Evolutionary conservation across 176 grass and related monocot species (phyloP).

Genomic region (Zizania latifolia): DNA sequence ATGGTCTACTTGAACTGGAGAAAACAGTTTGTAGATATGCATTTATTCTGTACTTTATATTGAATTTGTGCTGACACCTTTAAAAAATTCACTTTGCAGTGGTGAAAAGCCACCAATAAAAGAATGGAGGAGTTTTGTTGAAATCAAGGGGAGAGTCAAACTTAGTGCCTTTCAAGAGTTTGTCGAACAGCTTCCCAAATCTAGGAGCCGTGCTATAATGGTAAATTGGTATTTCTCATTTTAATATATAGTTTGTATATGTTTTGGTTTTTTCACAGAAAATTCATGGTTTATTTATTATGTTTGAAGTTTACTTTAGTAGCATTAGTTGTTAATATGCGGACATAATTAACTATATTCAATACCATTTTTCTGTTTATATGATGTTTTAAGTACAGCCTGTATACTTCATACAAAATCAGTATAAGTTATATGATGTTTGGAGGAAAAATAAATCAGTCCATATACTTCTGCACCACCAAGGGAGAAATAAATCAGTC

Average conservation of each 20-base stretch:
- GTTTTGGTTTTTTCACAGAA: neutral
- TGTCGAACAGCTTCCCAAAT: constrained; percentile 79
- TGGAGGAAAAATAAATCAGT: too few relatives aligned
- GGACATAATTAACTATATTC: neutral
- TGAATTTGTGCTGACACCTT: constrained; percentile 24
- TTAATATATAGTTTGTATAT: neutral
- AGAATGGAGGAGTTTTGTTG: constrained; percentile 88
- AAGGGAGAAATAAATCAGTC: too few relatives aligned
- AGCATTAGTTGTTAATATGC: too few relatives aligned
- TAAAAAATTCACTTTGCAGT: constrained; percentile 40
- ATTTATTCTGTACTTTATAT: neutral
- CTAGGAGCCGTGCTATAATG: constrained; percentile 90
- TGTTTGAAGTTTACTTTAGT: too few relatives aligned
- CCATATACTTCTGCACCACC: too few relatives aligned
- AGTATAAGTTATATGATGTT: too few relatives aligned
- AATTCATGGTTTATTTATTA: neutral
- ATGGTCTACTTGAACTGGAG: neutral
- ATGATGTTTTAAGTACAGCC: neutral
- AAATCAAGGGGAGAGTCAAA: constrained; percentile 98
- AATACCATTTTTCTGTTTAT: neutral
- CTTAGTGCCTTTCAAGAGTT: constrained; percentile 92
- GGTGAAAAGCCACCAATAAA: constrained; percentile 86
- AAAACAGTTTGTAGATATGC: neutral
- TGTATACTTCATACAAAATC: neutral
- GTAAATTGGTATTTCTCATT: constrained; percentile 74